phyloP scores from a whole-genome alignment of 1,139 yeast species.

The Nadsonia commutata region DNA sequence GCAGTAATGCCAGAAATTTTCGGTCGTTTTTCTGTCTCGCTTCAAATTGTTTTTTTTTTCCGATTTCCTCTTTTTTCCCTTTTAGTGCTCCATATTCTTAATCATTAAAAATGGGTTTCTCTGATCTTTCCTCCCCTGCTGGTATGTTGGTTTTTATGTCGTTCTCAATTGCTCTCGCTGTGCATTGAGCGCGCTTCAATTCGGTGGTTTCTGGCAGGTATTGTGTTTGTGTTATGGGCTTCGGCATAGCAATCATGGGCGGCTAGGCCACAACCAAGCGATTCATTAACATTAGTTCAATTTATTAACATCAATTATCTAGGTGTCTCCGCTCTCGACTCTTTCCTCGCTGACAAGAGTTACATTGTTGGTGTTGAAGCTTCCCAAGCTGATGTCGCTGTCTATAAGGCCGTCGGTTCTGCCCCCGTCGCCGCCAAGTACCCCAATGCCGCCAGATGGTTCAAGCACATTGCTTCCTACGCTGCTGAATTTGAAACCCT shows the following conservation, averaged over 20 bases:
- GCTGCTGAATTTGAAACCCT: slow-evolving; percentile 53
- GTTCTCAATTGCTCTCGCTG: not conserved
- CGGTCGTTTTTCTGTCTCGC: too few species aligned
- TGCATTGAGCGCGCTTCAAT: not conserved
- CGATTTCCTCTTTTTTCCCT: slow-evolving; percentile 1
- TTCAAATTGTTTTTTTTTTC: not conserved
- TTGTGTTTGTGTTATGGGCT: too few species aligned
- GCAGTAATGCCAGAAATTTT: not conserved
- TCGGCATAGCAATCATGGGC: too few species aligned
- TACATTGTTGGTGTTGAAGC: slow-evolving; percentile 44
- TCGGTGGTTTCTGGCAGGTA: not conserved
- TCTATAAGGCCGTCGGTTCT: slow-evolving; percentile 79
- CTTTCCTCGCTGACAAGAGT: slow-evolving; percentile 79
- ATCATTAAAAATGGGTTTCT: slow-evolving; percentile 23
- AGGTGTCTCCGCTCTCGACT: slow-evolving; percentile 75
- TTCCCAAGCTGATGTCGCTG: slow-evolving; percentile 91
- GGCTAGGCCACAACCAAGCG: too few species aligned
- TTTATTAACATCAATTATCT: slow-evolving; percentile 4
- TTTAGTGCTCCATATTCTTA: slow-evolving; percentile 5
- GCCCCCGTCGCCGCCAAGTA: slow-evolving; percentile 40
- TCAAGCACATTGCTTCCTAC: slow-evolving; percentile 91
- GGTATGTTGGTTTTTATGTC: slow-evolving; percentile 17
- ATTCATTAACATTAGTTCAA: not conserved
- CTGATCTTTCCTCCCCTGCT: slow-evolving; percentile 29
- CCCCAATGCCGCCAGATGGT: slow-evolving; percentile 97